Evolutionary conservation across 352 stramenopile species (phyloP), one percentile per base, ranked within the genome.

Genomic region (Pythium aristosporum): DNA sequence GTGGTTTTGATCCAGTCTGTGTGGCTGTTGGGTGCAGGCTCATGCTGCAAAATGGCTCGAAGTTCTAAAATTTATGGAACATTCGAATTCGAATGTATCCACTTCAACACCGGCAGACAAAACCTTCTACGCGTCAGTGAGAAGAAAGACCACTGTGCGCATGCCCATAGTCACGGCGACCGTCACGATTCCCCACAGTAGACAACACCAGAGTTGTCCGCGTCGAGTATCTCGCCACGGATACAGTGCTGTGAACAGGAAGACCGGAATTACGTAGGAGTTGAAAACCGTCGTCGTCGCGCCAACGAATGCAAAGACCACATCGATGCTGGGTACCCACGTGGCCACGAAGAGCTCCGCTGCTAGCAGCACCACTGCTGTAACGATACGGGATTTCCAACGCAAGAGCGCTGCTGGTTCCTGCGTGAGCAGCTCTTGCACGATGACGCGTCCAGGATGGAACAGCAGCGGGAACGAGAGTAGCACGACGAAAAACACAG

Each of bases 401-500:
- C 10, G 80, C 57, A 39, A 87, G 77, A 10, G 80, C 69, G 15
- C 80, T 36, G 28, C 61, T 79, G 41, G 71, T 71, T 6, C 63
- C 18, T 43, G 34, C 11, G 34, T 39, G 74, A 75, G 61, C 78
- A 86, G 74, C 53, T 87, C 76, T 36, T 92, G 78, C 49, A 87
- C 57, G 30, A 90, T 70, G 34, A 71, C 71, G 12, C 83, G 82
- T 42, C 90, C 56, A 37, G 82, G 82, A 39, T 90, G 83, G 62
- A 92, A 94, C 10, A 92, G 68, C 43, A 91, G 65, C 36, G 82
- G 85, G 56, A 85, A 94, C 10, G 79, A 85, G 21, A 89, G 71
- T 65, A 94, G 54, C 15, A 91, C 77, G 1, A 82, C 88, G 28
- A 81, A 67, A 61, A 88, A 88, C 11, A 90, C 79, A 5, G 78